These are phyloP conservation scores for Talaromyces atroroseus DNA, from an alignment of 2,329 filamentous ascomycete species.

Conservation along the genomic window DNA sequence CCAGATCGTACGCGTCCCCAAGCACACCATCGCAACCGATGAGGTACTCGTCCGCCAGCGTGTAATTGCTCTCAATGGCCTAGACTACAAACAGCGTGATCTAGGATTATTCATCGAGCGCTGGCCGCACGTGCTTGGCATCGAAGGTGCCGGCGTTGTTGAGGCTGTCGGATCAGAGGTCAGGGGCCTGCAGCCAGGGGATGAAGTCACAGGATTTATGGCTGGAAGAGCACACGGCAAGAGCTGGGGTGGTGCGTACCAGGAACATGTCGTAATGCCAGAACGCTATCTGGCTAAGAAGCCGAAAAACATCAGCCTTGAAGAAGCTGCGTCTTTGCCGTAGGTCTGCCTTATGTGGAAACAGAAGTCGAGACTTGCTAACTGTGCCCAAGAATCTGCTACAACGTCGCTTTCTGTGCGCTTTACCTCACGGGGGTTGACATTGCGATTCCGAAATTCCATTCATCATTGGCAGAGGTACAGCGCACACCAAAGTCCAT, in stretches of 20 bases:
- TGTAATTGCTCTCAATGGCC: slow-evolving; percentile 29
- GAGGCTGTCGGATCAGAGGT: slow-evolving; percentile 29
- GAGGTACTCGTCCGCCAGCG: slow-evolving; percentile 30
- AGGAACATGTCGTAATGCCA: slow-evolving; percentile 16
- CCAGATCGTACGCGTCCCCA: slow-evolving; percentile 1
- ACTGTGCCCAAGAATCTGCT: slow-evolving; percentile 7
- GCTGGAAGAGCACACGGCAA: neutral
- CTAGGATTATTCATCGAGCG: slow-evolving; percentile 22
- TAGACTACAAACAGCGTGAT: slow-evolving; percentile 31
- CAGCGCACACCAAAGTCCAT: slow-evolving; percentile 21
- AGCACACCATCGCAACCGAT: slow-evolving; percentile 11
- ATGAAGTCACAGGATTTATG: slow-evolving; percentile 6
- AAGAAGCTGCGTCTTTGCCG: slow-evolving; percentile 24
- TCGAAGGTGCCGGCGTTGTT: slow-evolving; percentile 31
- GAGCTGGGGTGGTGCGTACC: slow-evolving; percentile 10
- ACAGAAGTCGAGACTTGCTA: neutral
- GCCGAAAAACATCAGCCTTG: slow-evolving; percentile 24
- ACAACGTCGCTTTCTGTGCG: slow-evolving; percentile 5
- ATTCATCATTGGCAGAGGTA: slow-evolving; percentile 19
- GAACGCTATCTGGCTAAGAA: slow-evolving; percentile 20
- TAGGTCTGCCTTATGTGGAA: neutral
- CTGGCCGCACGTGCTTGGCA: slow-evolving; percentile 32
- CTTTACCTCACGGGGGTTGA: neutral
- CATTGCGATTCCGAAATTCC: slow-evolving; percentile 3
- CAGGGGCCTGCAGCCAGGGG: slow-evolving; percentile 11